Conservation (phyloP, 2,329 filamentous ascomycete species). For the Trichoderma sp. region DNA sequence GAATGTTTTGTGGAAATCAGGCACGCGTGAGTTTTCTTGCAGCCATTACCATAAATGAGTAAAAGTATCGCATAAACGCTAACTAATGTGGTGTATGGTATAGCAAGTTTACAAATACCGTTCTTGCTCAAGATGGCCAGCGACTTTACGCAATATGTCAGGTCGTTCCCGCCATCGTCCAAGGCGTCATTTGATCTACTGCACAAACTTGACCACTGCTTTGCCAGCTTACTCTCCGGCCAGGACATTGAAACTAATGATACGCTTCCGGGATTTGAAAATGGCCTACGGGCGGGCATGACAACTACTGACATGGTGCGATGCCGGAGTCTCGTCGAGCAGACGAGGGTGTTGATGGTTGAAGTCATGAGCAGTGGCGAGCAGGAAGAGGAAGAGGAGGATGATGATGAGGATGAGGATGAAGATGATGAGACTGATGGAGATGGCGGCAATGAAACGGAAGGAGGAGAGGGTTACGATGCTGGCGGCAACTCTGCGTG, state of each 20-base stretch:
- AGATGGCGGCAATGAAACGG: constrained; percentile 44
- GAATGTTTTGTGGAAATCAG: constrained; percentile 83
- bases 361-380: constrained; percentile 61
- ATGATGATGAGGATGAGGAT: constrained; percentile 45
- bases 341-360: constrained; percentile 71
- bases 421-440: constrained; percentile 49
- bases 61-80: neutral
- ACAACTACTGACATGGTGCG: constrained; percentile 85
- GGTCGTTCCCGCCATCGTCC: constrained; percentile 66
- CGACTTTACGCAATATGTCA: constrained; percentile 71
- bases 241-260: constrained; percentile 68
- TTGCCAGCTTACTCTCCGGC: constrained; percentile 73
- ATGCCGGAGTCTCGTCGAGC: constrained; percentile 78
- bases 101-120: constrained; percentile 79
- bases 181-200: constrained; percentile 71
- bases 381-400: constrained; percentile 50
- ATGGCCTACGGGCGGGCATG: constrained; percentile 65
- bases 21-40: constrained; percentile 67
- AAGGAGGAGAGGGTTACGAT: constrained; percentile 42
- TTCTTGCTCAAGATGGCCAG: constrained; percentile 80
- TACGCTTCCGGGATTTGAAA: constrained; percentile 70
- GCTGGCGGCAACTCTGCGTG: constrained; percentile 32
- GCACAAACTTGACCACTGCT: constrained; percentile 80
- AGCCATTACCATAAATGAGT: neutral
- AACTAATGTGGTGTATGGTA: constrained; percentile 12